Conservation (phyloP, 2,329 filamentous ascomycete species). For the Colletotrichum zoysiae region DNA sequence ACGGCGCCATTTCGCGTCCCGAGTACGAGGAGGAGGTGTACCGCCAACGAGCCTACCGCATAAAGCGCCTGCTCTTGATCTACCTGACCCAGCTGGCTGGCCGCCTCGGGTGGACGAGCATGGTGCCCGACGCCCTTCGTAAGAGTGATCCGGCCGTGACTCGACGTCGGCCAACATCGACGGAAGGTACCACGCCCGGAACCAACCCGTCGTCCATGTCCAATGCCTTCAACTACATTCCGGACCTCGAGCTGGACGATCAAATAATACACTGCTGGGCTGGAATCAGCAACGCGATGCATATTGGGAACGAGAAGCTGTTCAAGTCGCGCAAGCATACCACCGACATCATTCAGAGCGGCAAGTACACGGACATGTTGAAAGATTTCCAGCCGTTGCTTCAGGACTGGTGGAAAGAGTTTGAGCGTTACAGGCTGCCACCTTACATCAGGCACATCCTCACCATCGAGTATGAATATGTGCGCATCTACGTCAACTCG, state of each 20-base stretch:
- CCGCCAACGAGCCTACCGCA: slow-evolving; percentile 81
- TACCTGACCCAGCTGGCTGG: slow-evolving; percentile 96
- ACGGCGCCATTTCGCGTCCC: slow-evolving; percentile 69
- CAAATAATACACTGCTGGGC: slow-evolving; percentile 92
- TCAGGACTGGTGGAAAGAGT: slow-evolving; percentile 82
- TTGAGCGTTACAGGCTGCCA: slow-evolving; percentile 80
- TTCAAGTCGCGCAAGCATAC: slow-evolving; percentile 91
- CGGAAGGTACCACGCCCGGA: slow-evolving; percentile 70
- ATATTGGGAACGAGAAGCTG: slow-evolving; percentile 87
- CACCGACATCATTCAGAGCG: slow-evolving; percentile 87
- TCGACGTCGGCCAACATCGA: slow-evolving; percentile 62
- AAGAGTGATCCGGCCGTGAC: slow-evolving; percentile 69
- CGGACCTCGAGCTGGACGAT: slow-evolving; percentile 75
- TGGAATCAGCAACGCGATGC: slow-evolving; percentile 92
- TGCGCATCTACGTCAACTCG: slow-evolving; percentile 94
- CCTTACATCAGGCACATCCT: slow-evolving; percentile 80
- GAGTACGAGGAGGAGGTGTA: slow-evolving; percentile 82
- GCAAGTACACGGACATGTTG: slow-evolving; percentile 84
- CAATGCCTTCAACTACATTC: slow-evolving; percentile 74
- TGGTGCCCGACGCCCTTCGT: slow-evolving; percentile 80
- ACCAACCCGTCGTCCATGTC: slow-evolving; percentile 69
- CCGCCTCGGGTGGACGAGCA: slow-evolving; percentile 90
- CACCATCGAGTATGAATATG: slow-evolving; percentile 95
- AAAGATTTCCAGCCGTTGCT: slow-evolving; percentile 85
- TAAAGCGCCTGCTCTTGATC: slow-evolving; percentile 88